These are phyloP conservation scores for Acanthamoeba healyi DNA, from an alignment of 208 protist genomes.

Conservation along the genomic window DNA sequence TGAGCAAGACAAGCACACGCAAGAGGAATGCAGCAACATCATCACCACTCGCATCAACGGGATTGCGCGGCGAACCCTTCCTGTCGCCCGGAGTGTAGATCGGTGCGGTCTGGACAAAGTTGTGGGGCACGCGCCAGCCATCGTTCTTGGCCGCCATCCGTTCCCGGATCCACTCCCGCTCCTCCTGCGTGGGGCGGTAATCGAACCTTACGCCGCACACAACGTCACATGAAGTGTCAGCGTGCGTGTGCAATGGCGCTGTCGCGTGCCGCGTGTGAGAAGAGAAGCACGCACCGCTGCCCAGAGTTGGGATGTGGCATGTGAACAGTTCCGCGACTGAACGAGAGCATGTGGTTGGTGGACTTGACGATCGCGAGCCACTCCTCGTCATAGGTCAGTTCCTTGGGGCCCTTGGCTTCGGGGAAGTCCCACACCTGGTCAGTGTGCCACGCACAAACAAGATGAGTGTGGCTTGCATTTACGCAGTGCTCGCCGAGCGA, in stretches of 20 bases:
- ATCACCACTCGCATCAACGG: neutral
- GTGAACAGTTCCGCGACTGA: neutral
- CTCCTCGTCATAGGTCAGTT: constrained; percentile 62
- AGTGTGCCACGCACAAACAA: neutral
- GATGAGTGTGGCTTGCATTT: too few relatives aligned
- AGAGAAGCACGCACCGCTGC: neutral
- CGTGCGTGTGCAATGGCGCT: neutral
- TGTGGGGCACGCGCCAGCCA: constrained; percentile 25
- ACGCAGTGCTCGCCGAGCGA: too few relatives aligned
- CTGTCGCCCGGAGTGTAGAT: neutral
- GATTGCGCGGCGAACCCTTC: neutral
- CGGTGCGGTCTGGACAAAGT: constrained; percentile 14
- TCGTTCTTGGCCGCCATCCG: neutral
- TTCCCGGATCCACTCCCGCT: constrained; percentile 12
- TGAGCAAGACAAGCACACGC: too few relatives aligned
- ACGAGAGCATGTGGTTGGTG: constrained; percentile 63
- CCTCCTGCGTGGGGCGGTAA: constrained; percentile 34
- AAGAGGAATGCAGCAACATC: too few relatives aligned
- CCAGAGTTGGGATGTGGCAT: neutral
- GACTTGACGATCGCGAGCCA: constrained; percentile 58
- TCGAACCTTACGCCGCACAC: neutral
- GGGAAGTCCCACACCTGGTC: constrained; percentile 36
- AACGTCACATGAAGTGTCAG: neutral
- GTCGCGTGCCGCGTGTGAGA: neutral
- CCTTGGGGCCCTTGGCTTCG: constrained; percentile 3